A percentile compares a stretch with the other conserved stretches of the same genome.
Evolutionary conservation across 768 basidiomycete genomes (phyloP).

Genomic region (Tricholoma terreum): DNA sequence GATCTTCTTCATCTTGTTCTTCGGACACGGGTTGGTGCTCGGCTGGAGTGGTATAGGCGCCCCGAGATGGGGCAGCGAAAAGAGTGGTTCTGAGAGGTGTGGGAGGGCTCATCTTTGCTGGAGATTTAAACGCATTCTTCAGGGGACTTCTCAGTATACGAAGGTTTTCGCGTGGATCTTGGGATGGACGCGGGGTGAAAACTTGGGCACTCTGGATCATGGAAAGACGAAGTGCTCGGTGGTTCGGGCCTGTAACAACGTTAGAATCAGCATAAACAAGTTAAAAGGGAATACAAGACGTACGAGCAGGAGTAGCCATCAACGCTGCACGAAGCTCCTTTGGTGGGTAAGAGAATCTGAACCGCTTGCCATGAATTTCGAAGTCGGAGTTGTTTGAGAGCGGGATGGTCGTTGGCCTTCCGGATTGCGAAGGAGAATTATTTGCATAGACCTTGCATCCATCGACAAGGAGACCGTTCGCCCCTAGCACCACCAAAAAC

Average conservation of each 20-base stretch:
- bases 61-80: slow-evolving; percentile 4
- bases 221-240: slow-evolving; percentile 59
- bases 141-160: slow-evolving; percentile 60
- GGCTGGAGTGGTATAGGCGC: slow-evolving; percentile 3
- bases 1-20: slow-evolving; percentile 42
- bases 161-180: slow-evolving; percentile 60
- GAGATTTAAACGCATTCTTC: slow-evolving; percentile 35
- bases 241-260: slow-evolving; percentile 25
- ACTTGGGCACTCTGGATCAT: slow-evolving; percentile 77
- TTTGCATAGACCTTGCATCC: slow-evolving; percentile 60
- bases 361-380: slow-evolving; percentile 66
- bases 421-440: slow-evolving; percentile 7
- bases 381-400: slow-evolving; percentile 63
- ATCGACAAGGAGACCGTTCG: slow-evolving; percentile 56
- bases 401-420: slow-evolving; percentile 53
- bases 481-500: slow-evolving; percentile 62
- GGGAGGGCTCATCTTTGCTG: slow-evolving; percentile 15
- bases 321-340: slow-evolving; percentile 59
- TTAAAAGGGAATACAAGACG: slow-evolving; percentile 18
- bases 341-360: slow-evolving; percentile 73
- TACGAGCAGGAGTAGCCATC: slow-evolving; percentile 48
- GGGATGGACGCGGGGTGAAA: slow-evolving; percentile 61
- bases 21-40: slow-evolving; percentile 19
- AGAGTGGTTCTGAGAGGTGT: slow-evolving; percentile 7
- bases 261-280: background rate